Evolutionary conservation across 495 filamentous ascomycete species (phyloP), one percentile per base, ranked within the genome.

Genomic region (Xylaria castorea): DNA sequence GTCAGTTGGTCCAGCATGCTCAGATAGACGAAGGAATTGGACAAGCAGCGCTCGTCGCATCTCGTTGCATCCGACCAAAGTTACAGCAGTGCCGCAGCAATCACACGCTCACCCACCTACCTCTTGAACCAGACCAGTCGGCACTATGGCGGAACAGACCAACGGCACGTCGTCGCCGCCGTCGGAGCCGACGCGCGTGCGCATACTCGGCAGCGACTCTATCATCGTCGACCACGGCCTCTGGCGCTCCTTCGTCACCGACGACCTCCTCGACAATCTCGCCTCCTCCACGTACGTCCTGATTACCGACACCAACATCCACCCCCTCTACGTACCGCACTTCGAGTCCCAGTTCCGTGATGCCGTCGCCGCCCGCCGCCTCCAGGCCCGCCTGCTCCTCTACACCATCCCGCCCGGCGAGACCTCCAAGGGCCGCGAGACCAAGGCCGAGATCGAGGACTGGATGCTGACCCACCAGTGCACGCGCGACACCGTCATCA

Each of bases 381-480:
- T 83, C 25, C 81, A 88, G 51, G 88, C 91, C 38, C 90, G 94
- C 64, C 89, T 99, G 25, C 89, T 99, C 64, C 92, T 91, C 64
- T 95, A 97, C 83, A 85, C 92, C 80, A 93, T 97, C 71, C 89
- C 94, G 6, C 96, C 96, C 0, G 96, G 97, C 55, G 96, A 99
- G 82, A 92, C 90, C 78, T 97, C 94, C 64, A 99, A 99, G 81
- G 92, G 94, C 51, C 88, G 95, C 75, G 89, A 92, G 78, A 98
- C 95, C 27, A 98, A 98, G 82, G 95, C 92, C 60, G 92, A 94
- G 77, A 93, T 98, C 73, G 95, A 98, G 80, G 95, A 98, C 84
- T 99, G 97, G 97, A 92, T 99, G 92, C 86, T 98, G 62, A 89
- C 91, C 72, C 89, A 98, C 71, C 83, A 91, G 89, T 98, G 94